Evolutionary conservation across 306 rosid species (phyloP).

Genomic region (Potentilla sterilis): DNA sequence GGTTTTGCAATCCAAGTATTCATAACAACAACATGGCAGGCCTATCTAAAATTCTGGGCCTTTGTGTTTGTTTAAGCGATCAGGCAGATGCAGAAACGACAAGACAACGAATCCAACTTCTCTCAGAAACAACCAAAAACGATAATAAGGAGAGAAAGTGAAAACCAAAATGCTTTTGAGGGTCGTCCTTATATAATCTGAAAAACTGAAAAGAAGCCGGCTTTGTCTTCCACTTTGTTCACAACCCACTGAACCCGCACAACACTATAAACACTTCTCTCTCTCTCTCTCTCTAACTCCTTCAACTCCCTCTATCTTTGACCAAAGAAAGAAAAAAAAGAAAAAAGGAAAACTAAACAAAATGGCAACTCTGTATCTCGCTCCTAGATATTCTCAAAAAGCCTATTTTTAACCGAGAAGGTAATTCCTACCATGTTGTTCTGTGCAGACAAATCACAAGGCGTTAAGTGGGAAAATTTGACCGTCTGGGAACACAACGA

Average conservation of each 20-base stretch:
- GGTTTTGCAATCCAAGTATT: constrained; percentile 34
- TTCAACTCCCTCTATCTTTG: constrained; percentile 13
- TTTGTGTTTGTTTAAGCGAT: constrained; percentile 13
- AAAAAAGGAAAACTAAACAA: background rate
- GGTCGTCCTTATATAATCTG: constrained; percentile 1
- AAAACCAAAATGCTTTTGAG: background rate
- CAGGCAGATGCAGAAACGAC: constrained; percentile 27
- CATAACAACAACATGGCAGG: constrained; percentile 14
- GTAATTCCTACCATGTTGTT: background rate
- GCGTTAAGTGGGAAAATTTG: background rate
- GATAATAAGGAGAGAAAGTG: constrained; percentile 31
- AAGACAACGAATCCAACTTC: constrained; percentile 32
- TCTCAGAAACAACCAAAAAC: constrained; percentile 22
- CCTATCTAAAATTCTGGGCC: constrained; percentile 30
- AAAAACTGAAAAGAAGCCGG: constrained; percentile 21
- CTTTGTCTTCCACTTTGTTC: constrained; percentile 20
- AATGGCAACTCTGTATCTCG: constrained; percentile 8
- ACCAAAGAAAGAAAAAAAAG: constrained; percentile 1
- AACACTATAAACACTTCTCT: background rate
- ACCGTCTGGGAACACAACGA: background rate
- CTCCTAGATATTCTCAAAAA: constrained; percentile 20
- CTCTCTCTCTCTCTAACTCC: too few relatives aligned
- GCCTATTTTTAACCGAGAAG: background rate
- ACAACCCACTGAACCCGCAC: constrained; percentile 11
- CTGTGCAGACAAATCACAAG: background rate